Conservation (phyloP, 176 grass and related monocot species). For the Panicum miliaceum region DNA sequence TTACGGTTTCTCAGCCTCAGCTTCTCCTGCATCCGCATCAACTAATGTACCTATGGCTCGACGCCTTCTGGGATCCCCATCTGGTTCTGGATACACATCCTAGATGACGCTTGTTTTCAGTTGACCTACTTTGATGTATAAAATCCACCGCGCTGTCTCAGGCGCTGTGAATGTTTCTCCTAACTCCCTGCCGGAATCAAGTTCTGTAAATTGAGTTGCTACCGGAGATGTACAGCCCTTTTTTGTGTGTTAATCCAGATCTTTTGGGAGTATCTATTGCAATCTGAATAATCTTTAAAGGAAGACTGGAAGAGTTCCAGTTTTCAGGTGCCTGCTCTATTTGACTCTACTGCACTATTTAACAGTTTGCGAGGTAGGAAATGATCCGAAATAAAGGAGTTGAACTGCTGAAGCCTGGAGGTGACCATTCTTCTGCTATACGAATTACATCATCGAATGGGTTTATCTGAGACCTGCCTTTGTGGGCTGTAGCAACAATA, state of each 20-base stretch:
- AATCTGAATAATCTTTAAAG: conserved; percentile 32
- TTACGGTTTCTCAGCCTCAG: conserved; percentile 59
- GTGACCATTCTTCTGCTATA: not conserved
- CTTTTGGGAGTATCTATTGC: conserved; percentile 33
- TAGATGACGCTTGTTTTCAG: conserved; percentile 37
- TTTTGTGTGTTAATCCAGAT: conserved; percentile 41
- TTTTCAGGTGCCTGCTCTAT: conserved; percentile 18
- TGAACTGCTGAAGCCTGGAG: not conserved
- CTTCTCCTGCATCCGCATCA: conserved; percentile 47
- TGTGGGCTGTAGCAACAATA: not conserved
- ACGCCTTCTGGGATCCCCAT: conserved; percentile 63
- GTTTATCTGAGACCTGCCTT: not conserved
- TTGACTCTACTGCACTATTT: not conserved
- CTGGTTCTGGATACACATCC: conserved; percentile 47
- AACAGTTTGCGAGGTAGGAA: not conserved
- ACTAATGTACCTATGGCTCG: conserved; percentile 53
- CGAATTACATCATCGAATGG: not conserved
- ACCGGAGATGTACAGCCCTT: conserved; percentile 70
- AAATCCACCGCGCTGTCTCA: conserved; percentile 43
- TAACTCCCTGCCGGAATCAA: conserved; percentile 61
- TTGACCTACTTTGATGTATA: conserved; percentile 62
- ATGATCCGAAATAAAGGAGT: not conserved
- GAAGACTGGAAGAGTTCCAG: conserved; percentile 2
- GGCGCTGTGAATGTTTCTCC: conserved; percentile 50
- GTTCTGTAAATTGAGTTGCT: conserved; percentile 86